Evolutionary conservation across 1,139 yeast species (phyloP), one percentile per base, ranked within the genome.

Genomic region (Barnettozyma hawaiiensis): DNA sequence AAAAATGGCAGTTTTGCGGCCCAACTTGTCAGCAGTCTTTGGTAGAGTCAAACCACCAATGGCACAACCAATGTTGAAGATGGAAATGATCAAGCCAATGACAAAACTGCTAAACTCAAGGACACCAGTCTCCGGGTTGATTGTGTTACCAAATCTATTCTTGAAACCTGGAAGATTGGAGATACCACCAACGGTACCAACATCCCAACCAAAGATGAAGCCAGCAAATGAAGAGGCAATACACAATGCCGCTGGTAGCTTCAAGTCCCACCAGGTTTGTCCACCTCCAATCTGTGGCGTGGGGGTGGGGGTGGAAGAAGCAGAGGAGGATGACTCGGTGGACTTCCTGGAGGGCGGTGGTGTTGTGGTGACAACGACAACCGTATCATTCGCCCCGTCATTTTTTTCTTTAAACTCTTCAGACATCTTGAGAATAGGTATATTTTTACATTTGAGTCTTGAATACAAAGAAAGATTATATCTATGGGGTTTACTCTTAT

Each of bases 31-130:
- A 43, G 78, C 79, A 29, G 67, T 36, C 52, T 70, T 73, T 23
- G 80, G 72, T 18, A 83, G 65, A n/a, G 74, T 57, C 23, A 84
- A 62, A 22, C 90, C 87, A 45, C 95, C 94, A 44, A 77, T 48
- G 35, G 83, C 84, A 56, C 90, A 82, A 21, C 90, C 89, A 37
- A 81, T 65, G 55, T 82, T 81, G 57, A 84, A 80, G 38, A 80
- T 69, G 15, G 90, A 71, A 45, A 81, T 74, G 20, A 81, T 64
- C 34, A 76, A 62, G 33, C 89, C 89, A 29, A 73, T 67, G 47
- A 76, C 62, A 40, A 68, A 65, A 46, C 70, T 65, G 43, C 76
- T 62, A 53, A 74, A 63, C 50, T 63, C 58, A 51, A 61, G 54
- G 39, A 51, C 57, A 43, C 49, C 50, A 6, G 52, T 48, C 3